Percentiles rank a stretch among this genome's conserved stretches.
Conservation (phyloP, 2,329 filamentous ascomycete species). For the Trichoderma koningiopsis region DNA sequence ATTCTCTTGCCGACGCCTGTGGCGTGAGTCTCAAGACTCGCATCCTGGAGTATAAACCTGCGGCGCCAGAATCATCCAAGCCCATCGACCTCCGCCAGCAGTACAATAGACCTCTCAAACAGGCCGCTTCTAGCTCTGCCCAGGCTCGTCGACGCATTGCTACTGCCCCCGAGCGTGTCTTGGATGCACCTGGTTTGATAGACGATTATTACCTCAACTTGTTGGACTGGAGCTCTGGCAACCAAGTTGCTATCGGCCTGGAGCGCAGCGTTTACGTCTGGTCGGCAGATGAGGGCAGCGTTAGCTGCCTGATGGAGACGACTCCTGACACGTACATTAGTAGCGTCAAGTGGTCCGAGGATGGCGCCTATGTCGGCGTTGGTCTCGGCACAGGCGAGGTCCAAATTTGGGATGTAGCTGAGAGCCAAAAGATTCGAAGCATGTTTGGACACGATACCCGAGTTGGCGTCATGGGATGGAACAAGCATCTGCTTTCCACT, state of each 20-base stretch:
- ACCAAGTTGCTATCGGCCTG: conserved; percentile 96
- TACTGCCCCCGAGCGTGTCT: conserved; percentile 91
- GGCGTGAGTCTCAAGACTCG: conserved; percentile 91
- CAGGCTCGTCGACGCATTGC: conserved; percentile 91
- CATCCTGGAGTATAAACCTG: conserved; percentile 97
- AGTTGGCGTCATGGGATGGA: conserved; percentile 98
- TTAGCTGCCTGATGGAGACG: conserved; percentile 86
- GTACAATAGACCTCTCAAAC: conserved; percentile 94
- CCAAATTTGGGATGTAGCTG: conserved; percentile 98
- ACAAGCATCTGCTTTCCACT: conserved; percentile 95
- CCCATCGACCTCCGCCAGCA: conserved; percentile 96
- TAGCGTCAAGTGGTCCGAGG: conserved; percentile 98
- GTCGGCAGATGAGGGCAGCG: conserved; percentile 91
- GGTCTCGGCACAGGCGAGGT: conserved; percentile 94
- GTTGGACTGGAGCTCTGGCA: conserved; percentile 95
- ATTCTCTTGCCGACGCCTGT: conserved; percentile 85
- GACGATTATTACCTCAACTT: conserved; percentile 99
- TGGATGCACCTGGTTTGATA: conserved; percentile 92
- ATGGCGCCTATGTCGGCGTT: conserved; percentile 94
- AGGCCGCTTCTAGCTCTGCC: conserved; percentile 70
- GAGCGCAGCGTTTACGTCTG: conserved; percentile 98
- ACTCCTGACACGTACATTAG: conserved; percentile 91
- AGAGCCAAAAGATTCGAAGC: conserved; percentile 92
- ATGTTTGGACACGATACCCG: conserved; percentile 98
- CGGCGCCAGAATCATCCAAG: conserved; percentile 96